Base-by-base conservation (phyloP, 257 asterid genomes). In the Nemophila menziesii region DNA sequence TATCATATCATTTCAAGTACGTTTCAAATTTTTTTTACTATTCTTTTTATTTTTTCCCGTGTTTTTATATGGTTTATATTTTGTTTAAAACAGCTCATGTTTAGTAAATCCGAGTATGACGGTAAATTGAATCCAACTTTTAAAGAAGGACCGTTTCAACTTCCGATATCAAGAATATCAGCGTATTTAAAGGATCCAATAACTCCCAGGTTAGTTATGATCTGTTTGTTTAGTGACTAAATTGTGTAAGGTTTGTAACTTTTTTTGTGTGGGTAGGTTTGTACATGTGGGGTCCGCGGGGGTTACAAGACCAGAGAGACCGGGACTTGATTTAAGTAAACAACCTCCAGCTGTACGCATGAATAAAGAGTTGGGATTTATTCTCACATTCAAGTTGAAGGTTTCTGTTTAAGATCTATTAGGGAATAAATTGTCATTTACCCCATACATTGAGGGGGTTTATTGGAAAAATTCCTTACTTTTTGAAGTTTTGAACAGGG, bases 311-410 rank as follows among this genome's bases (percentile, higher is more conserved):
- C 98, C 98, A 22, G 98, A 89, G 36, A 80, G 98, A 68, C 95
- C 94, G 29, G 95, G 92, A 16, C 86, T 89, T 33, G 98, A 89
- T 70, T 64, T 89, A 58, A 84, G 92, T 82, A 89, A 81, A 65
- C 95, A 89, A 54, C 98, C 98, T 48, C 98, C 98, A 43, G 98
- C 94, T 15, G 98, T 89, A 48, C 92, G 98, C 43, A 34, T 89
- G 70, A 89, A 89, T 70, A 80, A 84, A 73, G 98, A 89, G 63
- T 49, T 84, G 66, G 94, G 59, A 23, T 89, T 63, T 72, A 84
- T 89, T 58, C 95, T 89, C 54, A 89, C 98, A 4, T 89, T 75
- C 83, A 89, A 89, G 68, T 60, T 89, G 77, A 84, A 89, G 95
- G 95, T 84, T 44, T 44, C 33, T 26, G 11, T 37, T 40, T 48